A percentile compares a stretch with the other conserved stretches of the same genome.
Evolutionary conservation across 1,139 yeast genomes (phyloP).

Genomic region (Hyphopichia fennica): DNA sequence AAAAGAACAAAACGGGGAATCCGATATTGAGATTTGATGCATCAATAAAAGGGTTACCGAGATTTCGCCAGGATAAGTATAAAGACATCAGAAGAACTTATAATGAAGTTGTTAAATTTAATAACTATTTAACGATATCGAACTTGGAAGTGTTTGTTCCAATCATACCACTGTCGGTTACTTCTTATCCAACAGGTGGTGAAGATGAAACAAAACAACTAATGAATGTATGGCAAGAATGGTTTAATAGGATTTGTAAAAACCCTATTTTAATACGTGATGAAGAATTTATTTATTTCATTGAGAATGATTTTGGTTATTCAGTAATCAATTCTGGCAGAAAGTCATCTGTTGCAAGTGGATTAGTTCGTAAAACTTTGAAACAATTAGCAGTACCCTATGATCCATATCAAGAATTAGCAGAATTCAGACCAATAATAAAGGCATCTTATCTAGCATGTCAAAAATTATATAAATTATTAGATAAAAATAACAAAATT

Average conservation of each 20-base stretch:
- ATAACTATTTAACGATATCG: slow-evolving; percentile 74
- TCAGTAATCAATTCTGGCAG: slow-evolving; percentile 60
- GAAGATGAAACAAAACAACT: slow-evolving; percentile 74
- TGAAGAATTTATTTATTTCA: slow-evolving; percentile 84
- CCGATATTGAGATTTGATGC: slow-evolving; percentile 48
- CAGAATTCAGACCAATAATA: slow-evolving; percentile 81
- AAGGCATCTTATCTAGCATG: slow-evolving; percentile 70
- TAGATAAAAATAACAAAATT: slow-evolving; percentile 55
- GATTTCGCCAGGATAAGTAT: slow-evolving; percentile 69
- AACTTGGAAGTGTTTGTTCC: slow-evolving; percentile 95
- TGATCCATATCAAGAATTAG: slow-evolving; percentile 79
- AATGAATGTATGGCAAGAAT: slow-evolving; percentile 65
- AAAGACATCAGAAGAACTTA: slow-evolving; percentile 80
- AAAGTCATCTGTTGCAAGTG: slow-evolving; percentile 69
- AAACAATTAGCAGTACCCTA: slow-evolving; percentile 91
- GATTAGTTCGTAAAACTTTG: slow-evolving; percentile 80
- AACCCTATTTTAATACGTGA: slow-evolving; percentile 83
- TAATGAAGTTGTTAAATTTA: slow-evolving; percentile 72
- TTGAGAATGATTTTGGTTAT: slow-evolving; percentile 86
- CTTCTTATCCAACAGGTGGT: slow-evolving; percentile 80
- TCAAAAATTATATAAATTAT: slow-evolving; percentile 54
- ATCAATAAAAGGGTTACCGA: slow-evolving; percentile 57
- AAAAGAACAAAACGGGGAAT: slow-evolving; percentile 42
- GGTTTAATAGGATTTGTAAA: slow-evolving; percentile 75
- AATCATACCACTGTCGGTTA: slow-evolving; percentile 69